A percentile compares a stretch with the other conserved stretches of the same genome.
Evolutionary conservation across 139 green algal genomes (phyloP).

Genomic region (Astrephomene gubernaculifera): DNA sequence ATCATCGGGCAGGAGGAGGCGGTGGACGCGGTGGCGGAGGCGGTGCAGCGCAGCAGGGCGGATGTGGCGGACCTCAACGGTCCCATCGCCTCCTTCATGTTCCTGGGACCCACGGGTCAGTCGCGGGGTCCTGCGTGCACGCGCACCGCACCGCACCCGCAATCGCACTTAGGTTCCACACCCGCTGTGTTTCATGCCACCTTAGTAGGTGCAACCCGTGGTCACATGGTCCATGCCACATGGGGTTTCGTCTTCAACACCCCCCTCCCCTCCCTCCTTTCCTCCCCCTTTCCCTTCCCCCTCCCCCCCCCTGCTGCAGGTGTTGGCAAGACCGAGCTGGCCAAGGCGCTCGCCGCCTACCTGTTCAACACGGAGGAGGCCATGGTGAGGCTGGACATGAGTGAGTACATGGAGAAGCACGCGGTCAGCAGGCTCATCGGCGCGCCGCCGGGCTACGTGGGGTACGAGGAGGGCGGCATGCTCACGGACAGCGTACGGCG

Average conservation of each 20-base stretch:
- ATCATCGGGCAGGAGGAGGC: constrained; percentile 81
- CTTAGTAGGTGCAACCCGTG: too few species aligned
- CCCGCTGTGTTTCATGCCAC: too few species aligned
- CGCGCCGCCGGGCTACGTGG: constrained; percentile 84
- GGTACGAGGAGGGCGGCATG: constrained; percentile 90
- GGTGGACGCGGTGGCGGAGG: constrained; percentile 90
- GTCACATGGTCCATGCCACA: too few species aligned
- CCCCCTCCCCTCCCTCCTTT: too few species aligned
- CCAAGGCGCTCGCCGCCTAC: constrained; percentile 90
- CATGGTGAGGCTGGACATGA: constrained; percentile 73
- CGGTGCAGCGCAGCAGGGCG: constrained; percentile 91
- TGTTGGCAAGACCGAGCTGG: constrained; percentile 99
- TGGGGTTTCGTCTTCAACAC: too few species aligned
- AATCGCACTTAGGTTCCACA: too few species aligned
- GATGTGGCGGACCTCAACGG: constrained; percentile 91
- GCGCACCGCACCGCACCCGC: too few species aligned
- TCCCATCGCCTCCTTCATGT: constrained; percentile 98
- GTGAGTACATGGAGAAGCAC: constrained; percentile 97
- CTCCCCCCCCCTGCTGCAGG: constrained; percentile 33
- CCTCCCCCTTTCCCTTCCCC: background rate
- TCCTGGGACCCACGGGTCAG: constrained; percentile 92
- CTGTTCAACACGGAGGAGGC: constrained; percentile 93
- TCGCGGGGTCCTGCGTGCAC: too few species aligned
- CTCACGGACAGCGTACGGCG: constrained; percentile 91
- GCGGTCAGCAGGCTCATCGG: constrained; percentile 87